Conservation (phyloP, 192 early-diverging fungal genomes). For the Spizellomyces punctatus region DNA sequence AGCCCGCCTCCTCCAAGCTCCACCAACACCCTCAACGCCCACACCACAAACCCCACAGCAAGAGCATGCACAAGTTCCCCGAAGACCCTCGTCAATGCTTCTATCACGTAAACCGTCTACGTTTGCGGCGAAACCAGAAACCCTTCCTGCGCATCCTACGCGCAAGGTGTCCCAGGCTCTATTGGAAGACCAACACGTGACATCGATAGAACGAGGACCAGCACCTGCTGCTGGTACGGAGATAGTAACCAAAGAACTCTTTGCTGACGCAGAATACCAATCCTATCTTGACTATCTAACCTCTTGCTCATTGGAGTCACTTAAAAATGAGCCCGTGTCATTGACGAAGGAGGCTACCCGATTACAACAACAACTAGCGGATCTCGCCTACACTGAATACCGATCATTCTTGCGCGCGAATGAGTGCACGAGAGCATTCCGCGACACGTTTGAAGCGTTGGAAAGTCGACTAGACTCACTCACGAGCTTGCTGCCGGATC, state of each 20-base stretch:
- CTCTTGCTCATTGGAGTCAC: constrained; percentile 59
- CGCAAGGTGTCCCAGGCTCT: too few relatives aligned
- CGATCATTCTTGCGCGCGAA: constrained; percentile 69
- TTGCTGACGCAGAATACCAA: constrained; percentile 27
- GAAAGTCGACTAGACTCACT: constrained; percentile 51
- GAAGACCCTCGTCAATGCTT: too few relatives aligned
- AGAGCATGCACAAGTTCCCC: too few relatives aligned
- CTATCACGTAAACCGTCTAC: too few relatives aligned
- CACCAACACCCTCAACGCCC: too few relatives aligned
- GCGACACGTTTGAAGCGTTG: constrained; percentile 52
- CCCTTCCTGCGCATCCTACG: too few relatives aligned
- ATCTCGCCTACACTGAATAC: constrained; percentile 69
- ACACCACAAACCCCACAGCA: too few relatives aligned
- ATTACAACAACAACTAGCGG: constrained; percentile 61
- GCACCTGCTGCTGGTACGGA: too few relatives aligned
- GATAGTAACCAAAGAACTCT: constrained; percentile 22
- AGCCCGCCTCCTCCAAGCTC: too few relatives aligned
- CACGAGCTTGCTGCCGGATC: constrained; percentile 45
- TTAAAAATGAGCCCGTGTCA: constrained; percentile 57
- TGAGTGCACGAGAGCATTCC: constrained; percentile 53
- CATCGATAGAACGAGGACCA: too few relatives aligned
- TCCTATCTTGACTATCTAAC: constrained; percentile 65
- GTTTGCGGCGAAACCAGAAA: too few relatives aligned
- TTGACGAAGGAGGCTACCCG: constrained; percentile 55
- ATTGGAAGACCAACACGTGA: too few relatives aligned